phyloP scores from a whole-genome alignment of 1,139 yeast genomes.

The Blastobotrys capitulatus region DNA sequence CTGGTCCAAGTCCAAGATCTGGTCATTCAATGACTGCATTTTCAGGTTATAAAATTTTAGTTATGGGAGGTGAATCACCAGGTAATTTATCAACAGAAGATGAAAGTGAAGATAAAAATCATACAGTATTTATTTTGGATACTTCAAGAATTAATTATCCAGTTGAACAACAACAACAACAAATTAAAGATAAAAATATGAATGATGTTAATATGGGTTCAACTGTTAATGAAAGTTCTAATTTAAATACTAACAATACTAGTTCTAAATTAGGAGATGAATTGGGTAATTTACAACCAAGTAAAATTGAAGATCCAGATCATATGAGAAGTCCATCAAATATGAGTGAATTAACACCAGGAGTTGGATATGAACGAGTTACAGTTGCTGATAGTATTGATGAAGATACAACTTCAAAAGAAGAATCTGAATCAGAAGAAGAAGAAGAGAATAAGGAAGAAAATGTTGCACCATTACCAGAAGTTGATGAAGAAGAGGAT shows the following conservation, averaged over 20 bases:
- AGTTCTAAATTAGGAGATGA: background rate
- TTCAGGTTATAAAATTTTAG: conserved; percentile 60
- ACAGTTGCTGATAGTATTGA: conserved; percentile 17
- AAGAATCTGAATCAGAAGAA: background rate
- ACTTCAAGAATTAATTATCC: conserved; percentile 38
- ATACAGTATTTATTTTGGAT: conserved; percentile 37
- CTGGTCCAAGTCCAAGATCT: conserved; percentile 78
- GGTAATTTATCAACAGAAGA: conserved; percentile 24
- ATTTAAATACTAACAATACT: no score
- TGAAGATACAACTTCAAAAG: background rate
- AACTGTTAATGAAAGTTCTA: no score
- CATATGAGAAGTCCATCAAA: conserved; percentile 16
- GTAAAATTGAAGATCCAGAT: background rate
- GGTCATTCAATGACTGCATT: conserved; percentile 90
- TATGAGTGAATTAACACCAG: conserved; percentile 19
- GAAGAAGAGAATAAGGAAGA: no score
- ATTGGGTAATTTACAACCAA: background rate
- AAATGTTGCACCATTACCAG: background rate
- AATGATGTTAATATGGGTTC: background rate
- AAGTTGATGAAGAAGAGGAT: no score
- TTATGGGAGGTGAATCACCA: conserved; percentile 82
- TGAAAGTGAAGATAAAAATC: conserved; percentile 26
- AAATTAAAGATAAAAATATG: no score
- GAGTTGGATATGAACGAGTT: conserved; percentile 20
- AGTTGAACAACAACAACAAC: conserved; percentile 18